Conservation (phyloP, 2,329 filamentous ascomycete genomes). For the Pseudogymnoascus sp. region DNA sequence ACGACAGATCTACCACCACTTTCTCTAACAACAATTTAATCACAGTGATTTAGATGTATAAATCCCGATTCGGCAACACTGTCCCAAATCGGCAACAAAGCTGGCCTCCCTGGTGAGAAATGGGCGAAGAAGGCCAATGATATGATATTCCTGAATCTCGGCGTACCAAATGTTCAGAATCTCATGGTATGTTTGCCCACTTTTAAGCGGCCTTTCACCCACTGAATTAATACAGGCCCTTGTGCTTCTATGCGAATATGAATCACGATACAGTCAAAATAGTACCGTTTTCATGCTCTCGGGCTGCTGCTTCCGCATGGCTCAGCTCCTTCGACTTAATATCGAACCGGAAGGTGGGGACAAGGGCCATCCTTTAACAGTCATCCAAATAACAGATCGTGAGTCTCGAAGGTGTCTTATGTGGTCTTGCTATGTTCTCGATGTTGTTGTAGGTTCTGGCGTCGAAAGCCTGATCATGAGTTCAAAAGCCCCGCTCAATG, state of each 20-base stretch:
- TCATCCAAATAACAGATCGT: neutral
- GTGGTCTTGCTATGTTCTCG: conserved; percentile 13
- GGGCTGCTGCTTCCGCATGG: neutral
- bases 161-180: neutral
- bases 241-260: neutral
- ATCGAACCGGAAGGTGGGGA: neutral
- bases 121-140: neutral
- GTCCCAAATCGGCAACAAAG: neutral
- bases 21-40: neutral
- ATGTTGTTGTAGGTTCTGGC: conserved; percentile 12
- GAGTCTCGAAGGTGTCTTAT: conserved; percentile 11
- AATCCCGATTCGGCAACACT: neutral
- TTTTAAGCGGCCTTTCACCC: neutral
- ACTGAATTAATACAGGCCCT: neutral
- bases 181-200: neutral
- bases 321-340: conserved; percentile 10
- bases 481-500: neutral
- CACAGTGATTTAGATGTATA: neutral
- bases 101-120: neutral
- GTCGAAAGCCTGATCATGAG: conserved; percentile 11
- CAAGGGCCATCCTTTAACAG: neutral
- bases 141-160: neutral
- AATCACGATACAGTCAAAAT: neutral
- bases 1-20: neutral
- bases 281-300: neutral